Evolutionary conservation across 768 basidiomycete genomes (phyloP).

Genomic region (Dacryopinax primogenitus): DNA sequence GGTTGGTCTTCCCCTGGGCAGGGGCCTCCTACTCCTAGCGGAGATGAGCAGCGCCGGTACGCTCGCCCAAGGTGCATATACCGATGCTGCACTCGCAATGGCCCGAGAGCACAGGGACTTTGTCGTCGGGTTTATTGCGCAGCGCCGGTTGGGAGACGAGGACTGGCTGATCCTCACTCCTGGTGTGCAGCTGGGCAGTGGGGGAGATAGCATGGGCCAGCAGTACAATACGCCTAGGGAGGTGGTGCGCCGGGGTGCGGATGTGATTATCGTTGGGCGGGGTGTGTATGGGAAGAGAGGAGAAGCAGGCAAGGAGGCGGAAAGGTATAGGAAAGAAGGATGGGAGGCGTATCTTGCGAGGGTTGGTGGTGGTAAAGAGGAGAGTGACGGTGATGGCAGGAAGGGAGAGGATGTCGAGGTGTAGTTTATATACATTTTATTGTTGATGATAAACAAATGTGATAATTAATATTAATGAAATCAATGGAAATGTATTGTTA

Average conservation of each 20-base stretch:
- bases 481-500: too few species aligned
- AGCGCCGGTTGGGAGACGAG: conserved; percentile 62
- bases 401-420: too few species aligned
- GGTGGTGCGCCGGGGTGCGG: conserved; percentile 74
- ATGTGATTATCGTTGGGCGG: conserved; percentile 93
- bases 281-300: conserved; percentile 70
- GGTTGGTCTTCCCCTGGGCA: conserved; percentile 68
- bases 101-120: conserved; percentile 70
- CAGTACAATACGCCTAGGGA: conserved; percentile 84
- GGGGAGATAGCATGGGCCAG: conserved; percentile 82
- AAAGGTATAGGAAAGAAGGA: conserved; percentile 69
- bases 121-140: conserved; percentile 94
- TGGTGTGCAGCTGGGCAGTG: conserved; percentile 71
- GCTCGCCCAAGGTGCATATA: conserved; percentile 73
- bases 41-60: conserved; percentile 92
- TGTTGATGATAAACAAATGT: too few species aligned
- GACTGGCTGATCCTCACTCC: conserved; percentile 89
- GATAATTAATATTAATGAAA: too few species aligned
- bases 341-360: conserved; percentile 82
- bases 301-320: conserved; percentile 47
- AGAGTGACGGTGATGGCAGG: too few species aligned
- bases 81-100: conserved; percentile 72
- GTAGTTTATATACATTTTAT: too few species aligned
- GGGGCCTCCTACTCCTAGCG: conserved; percentile 81
- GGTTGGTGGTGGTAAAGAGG: conserved; percentile 9